Evolutionary conservation across 1,284 basidiomycete genomes (phyloP).

Genomic region (Meripilus lineatus): DNA sequence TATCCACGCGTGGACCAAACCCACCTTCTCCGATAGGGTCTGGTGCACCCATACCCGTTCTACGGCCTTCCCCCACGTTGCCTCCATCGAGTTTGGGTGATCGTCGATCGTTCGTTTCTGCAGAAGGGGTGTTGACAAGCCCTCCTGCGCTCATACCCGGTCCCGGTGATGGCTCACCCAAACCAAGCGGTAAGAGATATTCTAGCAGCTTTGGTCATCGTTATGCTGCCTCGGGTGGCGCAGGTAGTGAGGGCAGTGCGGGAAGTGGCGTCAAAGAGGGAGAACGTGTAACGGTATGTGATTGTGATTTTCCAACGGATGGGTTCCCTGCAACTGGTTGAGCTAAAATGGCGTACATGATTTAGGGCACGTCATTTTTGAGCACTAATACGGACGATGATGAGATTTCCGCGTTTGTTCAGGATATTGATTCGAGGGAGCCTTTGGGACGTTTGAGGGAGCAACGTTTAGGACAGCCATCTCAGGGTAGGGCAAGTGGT

Average conservation of each 20-base stretch:
- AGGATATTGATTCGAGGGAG: constrained; percentile 64
- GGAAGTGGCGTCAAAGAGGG: constrained; percentile 32
- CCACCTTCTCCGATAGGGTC: constrained; percentile 40
- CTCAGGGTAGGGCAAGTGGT: constrained; percentile 8
- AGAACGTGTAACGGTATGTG: constrained; percentile 31
- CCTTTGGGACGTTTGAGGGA: constrained; percentile 43
- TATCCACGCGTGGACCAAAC: constrained; percentile 32
- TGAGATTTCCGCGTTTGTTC: constrained; percentile 70
- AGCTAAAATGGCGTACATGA: constrained; percentile 1
- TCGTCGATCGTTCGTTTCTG: constrained; percentile 31
- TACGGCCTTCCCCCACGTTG: constrained; percentile 41
- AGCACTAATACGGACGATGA: constrained; percentile 60
- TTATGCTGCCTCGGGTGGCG: constrained; percentile 40
- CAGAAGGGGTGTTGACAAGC: constrained; percentile 19
- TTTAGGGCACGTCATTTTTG: constrained; percentile 39
- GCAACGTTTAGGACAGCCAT: constrained; percentile 13
- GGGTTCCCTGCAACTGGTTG: neutral
- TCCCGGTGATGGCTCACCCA: constrained; percentile 20
- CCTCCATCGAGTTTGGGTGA: constrained; percentile 46
- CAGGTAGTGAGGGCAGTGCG: constrained; percentile 37
- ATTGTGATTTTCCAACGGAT: constrained; percentile 1
- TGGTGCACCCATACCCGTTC: constrained; percentile 24
- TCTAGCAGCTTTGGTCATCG: constrained; percentile 72
- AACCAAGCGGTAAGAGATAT: constrained; percentile 30
- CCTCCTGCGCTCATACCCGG: too few relatives aligned